phyloP scores from a whole-genome alignment of 371 early-diverging fungal genomes.

The Rhizomucor pusillus region DNA sequence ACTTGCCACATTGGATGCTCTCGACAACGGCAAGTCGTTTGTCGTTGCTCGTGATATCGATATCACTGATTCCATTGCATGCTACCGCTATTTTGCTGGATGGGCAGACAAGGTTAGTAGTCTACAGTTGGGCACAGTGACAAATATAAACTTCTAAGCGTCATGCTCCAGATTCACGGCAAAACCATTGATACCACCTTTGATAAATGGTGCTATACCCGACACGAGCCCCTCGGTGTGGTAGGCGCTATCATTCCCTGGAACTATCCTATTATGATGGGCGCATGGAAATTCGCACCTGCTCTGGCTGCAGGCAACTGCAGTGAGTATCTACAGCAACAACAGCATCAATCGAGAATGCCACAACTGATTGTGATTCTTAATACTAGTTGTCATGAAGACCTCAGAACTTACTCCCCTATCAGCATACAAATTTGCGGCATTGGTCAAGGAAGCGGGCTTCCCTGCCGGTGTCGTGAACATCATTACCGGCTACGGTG shows the following conservation, averaged over 20 bases:
- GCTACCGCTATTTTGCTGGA: constrained; percentile 78
- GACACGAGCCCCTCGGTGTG: constrained; percentile 79
- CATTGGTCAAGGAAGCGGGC: constrained; percentile 47
- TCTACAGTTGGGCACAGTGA: neutral
- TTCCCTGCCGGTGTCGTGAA: constrained; percentile 58
- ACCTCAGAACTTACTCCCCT: constrained; percentile 59
- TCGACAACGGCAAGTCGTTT: constrained; percentile 84
- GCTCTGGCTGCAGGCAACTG: constrained; percentile 74
- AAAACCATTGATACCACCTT: constrained; percentile 36
- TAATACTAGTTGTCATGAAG: constrained; percentile 46
- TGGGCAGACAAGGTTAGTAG: constrained; percentile 60
- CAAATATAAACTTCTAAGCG: neutral
- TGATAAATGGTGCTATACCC: constrained; percentile 62
- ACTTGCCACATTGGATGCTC: constrained; percentile 78
- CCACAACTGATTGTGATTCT: neutral
- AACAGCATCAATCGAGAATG: neutral
- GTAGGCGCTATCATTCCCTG: constrained; percentile 72
- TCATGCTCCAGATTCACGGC: constrained; percentile 65
- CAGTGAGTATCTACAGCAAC: constrained; percentile 28
- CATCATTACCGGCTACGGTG: constrained; percentile 57
- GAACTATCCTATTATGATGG: constrained; percentile 81
- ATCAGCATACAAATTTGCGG: constrained; percentile 43
- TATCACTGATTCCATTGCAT: constrained; percentile 61
- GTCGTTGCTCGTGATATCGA: constrained; percentile 64
- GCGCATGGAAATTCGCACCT: constrained; percentile 86